A percentile compares a stretch with the other conserved stretches of the same genome.
Conservation (phyloP, 495 filamentous ascomycete genomes). For the Viridothelium virens region DNA sequence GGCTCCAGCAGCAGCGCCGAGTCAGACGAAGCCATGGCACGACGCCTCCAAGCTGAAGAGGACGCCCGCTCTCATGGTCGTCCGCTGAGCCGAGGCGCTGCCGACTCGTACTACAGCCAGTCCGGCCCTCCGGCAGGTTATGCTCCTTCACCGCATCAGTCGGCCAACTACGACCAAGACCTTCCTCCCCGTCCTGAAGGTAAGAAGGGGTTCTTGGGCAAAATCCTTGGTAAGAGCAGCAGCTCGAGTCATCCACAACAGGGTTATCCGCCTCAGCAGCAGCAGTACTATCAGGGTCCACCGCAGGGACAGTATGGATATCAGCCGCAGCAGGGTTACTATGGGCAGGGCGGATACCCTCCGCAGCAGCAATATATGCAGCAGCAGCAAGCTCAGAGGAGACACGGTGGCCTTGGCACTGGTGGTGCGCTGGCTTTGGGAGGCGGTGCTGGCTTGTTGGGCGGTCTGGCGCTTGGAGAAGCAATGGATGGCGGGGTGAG, state of each 20-base stretch:
- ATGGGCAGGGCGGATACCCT: constrained; percentile 19
- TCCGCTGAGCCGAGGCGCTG: constrained; percentile 33
- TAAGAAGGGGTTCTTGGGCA: constrained; percentile 47
- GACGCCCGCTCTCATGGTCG: constrained; percentile 48
- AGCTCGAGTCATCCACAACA: constrained; percentile 9
- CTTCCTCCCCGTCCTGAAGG: constrained; percentile 31
- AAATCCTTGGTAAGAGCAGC: constrained; percentile 41
- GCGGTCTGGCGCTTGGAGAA: constrained; percentile 23
- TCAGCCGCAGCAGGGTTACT: constrained; percentile 17
- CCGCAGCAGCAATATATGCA: constrained; percentile 37
- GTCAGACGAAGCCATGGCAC: constrained; percentile 66
- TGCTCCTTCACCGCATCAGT: constrained; percentile 22
- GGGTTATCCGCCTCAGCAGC: constrained; percentile 19
- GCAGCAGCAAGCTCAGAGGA: constrained; percentile 31
- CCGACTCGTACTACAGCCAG: constrained; percentile 42
- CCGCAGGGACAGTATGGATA: constrained; percentile 21
- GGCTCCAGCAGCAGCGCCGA: constrained; percentile 33
- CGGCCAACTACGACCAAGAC: not conserved
- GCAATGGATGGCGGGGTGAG: constrained; percentile 22
- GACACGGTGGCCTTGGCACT: constrained; percentile 21
- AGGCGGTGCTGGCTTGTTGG: constrained; percentile 27
- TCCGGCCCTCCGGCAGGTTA: constrained; percentile 31
- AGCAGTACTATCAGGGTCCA: constrained; percentile 19
- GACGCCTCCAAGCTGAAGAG: constrained; percentile 75
- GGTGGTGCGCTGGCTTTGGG: constrained; percentile 25